Evolutionary conservation across 2,329 filamentous ascomycete genomes (phyloP), one percentile per base, ranked within the genome.

Genomic region (Bipolaris gigantea): DNA sequence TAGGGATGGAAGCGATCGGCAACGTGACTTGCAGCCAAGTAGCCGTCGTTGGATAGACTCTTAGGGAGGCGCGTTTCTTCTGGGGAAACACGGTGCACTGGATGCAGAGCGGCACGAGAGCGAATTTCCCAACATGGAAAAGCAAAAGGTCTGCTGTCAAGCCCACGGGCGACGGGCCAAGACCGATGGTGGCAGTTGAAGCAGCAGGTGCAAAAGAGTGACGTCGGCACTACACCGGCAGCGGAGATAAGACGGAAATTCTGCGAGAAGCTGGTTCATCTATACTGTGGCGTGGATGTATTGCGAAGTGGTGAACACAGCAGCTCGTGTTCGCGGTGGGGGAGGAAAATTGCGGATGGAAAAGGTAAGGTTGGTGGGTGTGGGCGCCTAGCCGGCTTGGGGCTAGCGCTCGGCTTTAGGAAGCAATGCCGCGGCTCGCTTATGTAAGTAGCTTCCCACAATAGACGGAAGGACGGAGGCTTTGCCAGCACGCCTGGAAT

Each of bases 281-380:
- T 47, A 63, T 55, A 57, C 57, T 61, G 60, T 61, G 60, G 60
- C 60, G 50, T 53, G 23, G 39, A 32, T 27, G 13, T 47, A n/a
- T 11, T 33, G 23, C 19, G 52, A 49, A 18, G 23, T 34, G 30
- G 23, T 56, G 19, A 56, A 42, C 27, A 59, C 45, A 21, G 21
- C 42, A 46, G 21, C 27, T 51, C 50, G 54, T 44, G 54, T 47
- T 30, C 19, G 44, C 35, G 19, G 36, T 45, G 40, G 35, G 34
- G 47, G 40, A 32, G 34, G 36, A n/a, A 27, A 21, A 33, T 19
- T 19, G 11, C 10, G 16, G 47, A 10, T 27, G 16, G 10, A 32
- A 38, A 18, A 38, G 32, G 35, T 45, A 45, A 53, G 21, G 48
- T 41, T 47, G 36, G 33, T 18, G 49, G 1, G 27, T 30, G 36